Evolutionary conservation across 2,329 filamentous ascomycete species (phyloP).

Genomic region (Dactylellina haptotyla): DNA sequence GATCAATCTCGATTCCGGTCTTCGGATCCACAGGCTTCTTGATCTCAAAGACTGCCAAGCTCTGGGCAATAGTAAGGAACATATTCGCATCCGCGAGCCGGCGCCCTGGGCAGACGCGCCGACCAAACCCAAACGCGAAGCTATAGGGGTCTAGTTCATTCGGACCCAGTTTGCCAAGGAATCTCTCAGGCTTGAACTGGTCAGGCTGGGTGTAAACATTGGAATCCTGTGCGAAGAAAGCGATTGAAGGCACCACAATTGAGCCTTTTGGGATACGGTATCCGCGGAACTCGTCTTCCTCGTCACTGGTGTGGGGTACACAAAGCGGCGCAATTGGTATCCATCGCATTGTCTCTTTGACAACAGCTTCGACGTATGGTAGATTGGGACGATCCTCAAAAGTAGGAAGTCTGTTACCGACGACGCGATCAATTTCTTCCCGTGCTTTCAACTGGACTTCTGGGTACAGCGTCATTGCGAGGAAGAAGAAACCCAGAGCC

Average conservation of each 20-base stretch:
- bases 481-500: constrained; percentile 59
- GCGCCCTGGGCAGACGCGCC: constrained; percentile 70
- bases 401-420: constrained; percentile 67
- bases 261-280: constrained; percentile 67
- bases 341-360: constrained; percentile 71
- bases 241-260: constrained; percentile 68
- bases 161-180: constrained; percentile 6
- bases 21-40: constrained; percentile 52
- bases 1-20: constrained; percentile 46
- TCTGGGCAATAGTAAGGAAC: constrained; percentile 65
- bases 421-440: constrained; percentile 69
- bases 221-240: constrained; percentile 69
- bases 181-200: constrained; percentile 71
- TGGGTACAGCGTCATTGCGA: constrained; percentile 66
- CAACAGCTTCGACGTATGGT: constrained; percentile 67
- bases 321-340: constrained; percentile 66
- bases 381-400: constrained; percentile 66
- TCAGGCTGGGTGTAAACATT: constrained; percentile 73
- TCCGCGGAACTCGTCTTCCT: constrained; percentile 67
- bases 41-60: constrained; percentile 65
- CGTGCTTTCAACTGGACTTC: constrained; percentile 68
- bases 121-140: constrained; percentile 69
- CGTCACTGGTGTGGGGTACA: constrained; percentile 67
- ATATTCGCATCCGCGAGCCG: constrained; percentile 67
- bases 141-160: constrained; percentile 62